Percentiles rank a stretch among this genome's conserved stretches.
Conservation (phyloP, 768 basidiomycete species). For the Suillus paluster region DNA sequence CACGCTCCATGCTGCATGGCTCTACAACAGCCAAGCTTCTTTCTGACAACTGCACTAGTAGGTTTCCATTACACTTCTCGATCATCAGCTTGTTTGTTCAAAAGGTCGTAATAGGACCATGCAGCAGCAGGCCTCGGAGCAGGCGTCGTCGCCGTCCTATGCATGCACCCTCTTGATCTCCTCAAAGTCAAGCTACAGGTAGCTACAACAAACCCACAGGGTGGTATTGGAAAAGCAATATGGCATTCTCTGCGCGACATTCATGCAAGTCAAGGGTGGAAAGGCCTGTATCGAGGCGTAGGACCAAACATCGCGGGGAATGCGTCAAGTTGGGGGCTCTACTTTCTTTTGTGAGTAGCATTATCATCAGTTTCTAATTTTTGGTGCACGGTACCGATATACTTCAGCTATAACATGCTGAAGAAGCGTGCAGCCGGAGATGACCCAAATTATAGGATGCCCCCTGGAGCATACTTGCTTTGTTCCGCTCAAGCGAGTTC, state of each 20-base stretch:
- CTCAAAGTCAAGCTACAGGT: slow-evolving; percentile 95
- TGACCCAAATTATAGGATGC: slow-evolving; percentile 67
- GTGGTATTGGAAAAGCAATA: slow-evolving; percentile 73
- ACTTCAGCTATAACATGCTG: slow-evolving; percentile 85
- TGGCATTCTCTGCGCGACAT: slow-evolving; percentile 78
- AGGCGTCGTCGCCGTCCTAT: slow-evolving; percentile 88
- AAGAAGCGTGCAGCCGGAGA: slow-evolving; percentile 78
- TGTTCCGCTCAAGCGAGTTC: slow-evolving; percentile 97
- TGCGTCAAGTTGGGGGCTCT: slow-evolving; percentile 95
- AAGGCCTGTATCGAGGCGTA: slow-evolving; percentile 89
- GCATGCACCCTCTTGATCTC: slow-evolving; percentile 97
- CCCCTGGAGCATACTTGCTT: slow-evolving; percentile 79
- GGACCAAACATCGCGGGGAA: slow-evolving; percentile 93
- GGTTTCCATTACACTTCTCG: background rate
- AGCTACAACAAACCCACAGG: slow-evolving; percentile 64
- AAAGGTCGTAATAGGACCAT: slow-evolving; percentile 76
- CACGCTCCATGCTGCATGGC: slow-evolving; percentile 32
- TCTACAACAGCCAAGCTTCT: slow-evolving; percentile 44
- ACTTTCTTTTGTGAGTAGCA: slow-evolving; percentile 90
- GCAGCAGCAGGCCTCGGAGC: slow-evolving; percentile 93
- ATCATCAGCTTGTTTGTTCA: no score
- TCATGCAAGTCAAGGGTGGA: slow-evolving; percentile 74
- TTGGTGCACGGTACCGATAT: slow-evolving; percentile 10
- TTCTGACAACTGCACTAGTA: slow-evolving; percentile 42
- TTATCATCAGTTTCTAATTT: slow-evolving; percentile 4